Evolutionary conservation across 2,329 filamentous ascomycete genomes (phyloP), one percentile per base, ranked within the genome.

Genomic region (Septoria linicola): DNA sequence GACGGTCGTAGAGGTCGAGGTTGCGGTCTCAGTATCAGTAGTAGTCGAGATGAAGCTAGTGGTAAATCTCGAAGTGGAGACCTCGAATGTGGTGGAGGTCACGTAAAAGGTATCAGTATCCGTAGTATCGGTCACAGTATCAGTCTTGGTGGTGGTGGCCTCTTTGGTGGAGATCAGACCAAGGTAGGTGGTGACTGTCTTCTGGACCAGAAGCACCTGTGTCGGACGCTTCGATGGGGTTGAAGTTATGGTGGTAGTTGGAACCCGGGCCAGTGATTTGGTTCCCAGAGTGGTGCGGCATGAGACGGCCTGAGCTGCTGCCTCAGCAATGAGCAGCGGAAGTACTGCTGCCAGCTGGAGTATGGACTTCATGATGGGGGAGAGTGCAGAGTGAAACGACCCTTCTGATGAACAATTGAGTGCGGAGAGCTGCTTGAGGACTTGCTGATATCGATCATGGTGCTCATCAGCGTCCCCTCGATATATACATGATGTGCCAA

Each of bases 141-240:
- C 21, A n/a, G 40, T 41, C 40, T 41, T n/a, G 13, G 40, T 41
- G 20, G 40, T 8, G 13, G 40, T 41, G n/a, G 21, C 21, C n/a
- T 27, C 25, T 7, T 23, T 27, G 23, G 40, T 41, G 14, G 40
- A 41, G 23, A 14, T 27, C 40, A 41, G 40, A n/a, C 40, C 40
- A 16, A 41, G 20, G 17, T 41, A 41, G 3, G 40, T 41, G 21
- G 40, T 41, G n/a, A 41, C 40, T 41, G 40, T 41, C 40, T 41
- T 25, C 40, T 41, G 40, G 17, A 41, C 40, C 11, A 41, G 21
- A 7, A 41, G 40, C 7, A 21, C 27, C 10, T 41, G 40, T 27
- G 40, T 41, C 8, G 40, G 40, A 16, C 40, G 40, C 21, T 23
- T 27, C 16, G 23, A 11, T 17, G 14, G 11, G 8, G 40, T 41